Base-by-base conservation (phyloP, 1,284 basidiomycete genomes). In the Phlebopus sp. region DNA sequence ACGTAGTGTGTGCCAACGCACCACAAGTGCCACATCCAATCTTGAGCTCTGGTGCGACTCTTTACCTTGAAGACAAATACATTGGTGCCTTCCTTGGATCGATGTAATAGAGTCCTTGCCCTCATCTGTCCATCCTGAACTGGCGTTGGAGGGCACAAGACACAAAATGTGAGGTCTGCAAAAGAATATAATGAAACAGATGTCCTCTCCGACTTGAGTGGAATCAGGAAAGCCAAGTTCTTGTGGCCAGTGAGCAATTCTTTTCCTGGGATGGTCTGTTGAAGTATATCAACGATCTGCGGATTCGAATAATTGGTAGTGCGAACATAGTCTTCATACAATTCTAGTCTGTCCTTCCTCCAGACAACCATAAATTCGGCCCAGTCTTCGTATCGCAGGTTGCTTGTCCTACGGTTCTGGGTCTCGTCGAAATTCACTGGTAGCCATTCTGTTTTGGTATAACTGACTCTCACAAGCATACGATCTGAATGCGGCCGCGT, bases 21-120 rank as follows among this genome's bases (percentile, higher is more conserved):
- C 86, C 89, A 89, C 39, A 93, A 67, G 50, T 81, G 76, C 90
- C 90, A 93, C 38, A 82, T 70, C 92, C 91, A 94, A 63, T 94
- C 91, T 23, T 77, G 72, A 2, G 85, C 84, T 43, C 87, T 73
- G 11, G 84, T 81, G 11, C 86, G 78, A 50, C 78, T 81, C 68
- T 84, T 88, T 25, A 69, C 63, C 59, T 92, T 90, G 66, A 91
- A 89, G 18, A 93, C 71, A 56, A 90, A 90, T 11, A 92, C 78
- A 53, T 86, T 84, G 0, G 82, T 85, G n/a, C 89, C 89, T 50
- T 78, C 74, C 43, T 73, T 78, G 2, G 62, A 59, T 13, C 70
- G 66, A 51, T 73, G 74, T 44, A 84, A 74, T 19, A 75, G 62
- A 46, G 68, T 65, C 5, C 69, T 73, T 11, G 70, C 64, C 42